Evolutionary conservation across 139 green algal species (phyloP).

Genomic region (Chlorella sp.): DNA sequence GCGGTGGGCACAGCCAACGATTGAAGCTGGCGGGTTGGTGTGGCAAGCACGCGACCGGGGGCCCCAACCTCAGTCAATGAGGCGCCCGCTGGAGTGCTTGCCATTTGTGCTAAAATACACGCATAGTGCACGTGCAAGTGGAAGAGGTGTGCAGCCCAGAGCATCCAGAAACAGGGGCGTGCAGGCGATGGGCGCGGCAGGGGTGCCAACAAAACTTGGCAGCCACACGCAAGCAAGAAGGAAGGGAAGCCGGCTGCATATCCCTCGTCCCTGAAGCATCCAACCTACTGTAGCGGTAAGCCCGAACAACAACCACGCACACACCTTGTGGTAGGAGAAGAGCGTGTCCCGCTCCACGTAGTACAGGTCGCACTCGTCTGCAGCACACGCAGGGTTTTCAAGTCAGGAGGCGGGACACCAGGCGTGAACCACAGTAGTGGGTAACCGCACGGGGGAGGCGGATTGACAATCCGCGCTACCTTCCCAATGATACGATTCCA

Average conservation of each 20-base stretch:
- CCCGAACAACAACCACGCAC: not conserved
- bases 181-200: too few species aligned
- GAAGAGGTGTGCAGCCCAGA: too few species aligned
- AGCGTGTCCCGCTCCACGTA: slow-evolving; percentile 97
- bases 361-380: slow-evolving; percentile 94
- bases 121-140: too few species aligned
- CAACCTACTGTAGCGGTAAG: too few species aligned
- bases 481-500: not conserved
- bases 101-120: too few species aligned
- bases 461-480: too few species aligned
- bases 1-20: slow-evolving; percentile 26
- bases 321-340: slow-evolving; percentile 93
- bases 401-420: not conserved
- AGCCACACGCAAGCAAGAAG: too few species aligned
- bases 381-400: not conserved
- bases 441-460: too few species aligned
- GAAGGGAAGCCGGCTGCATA: too few species aligned
- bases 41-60: slow-evolving; percentile 20
- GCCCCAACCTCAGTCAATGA: slow-evolving; percentile 26
- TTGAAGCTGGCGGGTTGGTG: slow-evolving; percentile 17
- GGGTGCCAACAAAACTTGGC: too few species aligned
- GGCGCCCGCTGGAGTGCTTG: slow-evolving; percentile 22
- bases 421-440: not conserved
- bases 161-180: too few species aligned
- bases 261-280: too few species aligned